phyloP scores from a whole-genome alignment of 345 rosid genomes.

The Excoecaria agallocha region DNA sequence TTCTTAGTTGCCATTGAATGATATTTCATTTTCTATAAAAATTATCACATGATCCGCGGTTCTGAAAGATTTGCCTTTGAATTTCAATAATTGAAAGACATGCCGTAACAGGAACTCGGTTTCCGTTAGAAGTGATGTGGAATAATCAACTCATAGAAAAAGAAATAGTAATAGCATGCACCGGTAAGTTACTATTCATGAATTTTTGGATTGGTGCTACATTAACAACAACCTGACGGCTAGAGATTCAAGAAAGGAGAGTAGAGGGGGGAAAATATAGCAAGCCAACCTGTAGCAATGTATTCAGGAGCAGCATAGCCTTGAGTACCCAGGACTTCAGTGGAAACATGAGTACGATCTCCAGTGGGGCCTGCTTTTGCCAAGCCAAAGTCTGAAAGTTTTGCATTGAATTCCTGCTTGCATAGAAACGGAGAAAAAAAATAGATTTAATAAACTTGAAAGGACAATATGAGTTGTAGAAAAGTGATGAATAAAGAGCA shows the following conservation, averaged over 20 bases:
- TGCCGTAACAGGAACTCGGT: too few relatives aligned
- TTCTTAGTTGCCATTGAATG: too few relatives aligned
- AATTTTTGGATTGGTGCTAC: background rate
- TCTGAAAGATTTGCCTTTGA: too few relatives aligned
- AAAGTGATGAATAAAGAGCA: too few relatives aligned
- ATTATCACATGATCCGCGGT: too few relatives aligned
- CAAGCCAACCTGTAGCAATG: constrained; percentile 50
- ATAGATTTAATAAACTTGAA: background rate
- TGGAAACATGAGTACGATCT: constrained; percentile 49
- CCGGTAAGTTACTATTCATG: background rate
- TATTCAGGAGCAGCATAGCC: constrained; percentile 70
- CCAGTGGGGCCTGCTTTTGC: constrained; percentile 66
- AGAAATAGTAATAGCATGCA: background rate
- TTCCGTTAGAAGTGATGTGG: too few relatives aligned
- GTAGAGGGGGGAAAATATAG: background rate
- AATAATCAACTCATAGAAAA: too few relatives aligned
- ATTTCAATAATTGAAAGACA: too few relatives aligned
- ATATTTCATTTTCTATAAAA: too few relatives aligned
- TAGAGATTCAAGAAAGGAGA: background rate
- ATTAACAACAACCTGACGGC: background rate
- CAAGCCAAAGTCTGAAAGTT: constrained; percentile 65
- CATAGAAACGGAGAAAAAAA: constrained; percentile 8
- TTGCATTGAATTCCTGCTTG: constrained; percentile 57
- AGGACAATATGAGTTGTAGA: background rate
- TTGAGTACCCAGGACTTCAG: constrained; percentile 55